Evolutionary conservation across 495 filamentous ascomycete species (phyloP).

Genomic region (Penicillium ochrochloron): DNA sequence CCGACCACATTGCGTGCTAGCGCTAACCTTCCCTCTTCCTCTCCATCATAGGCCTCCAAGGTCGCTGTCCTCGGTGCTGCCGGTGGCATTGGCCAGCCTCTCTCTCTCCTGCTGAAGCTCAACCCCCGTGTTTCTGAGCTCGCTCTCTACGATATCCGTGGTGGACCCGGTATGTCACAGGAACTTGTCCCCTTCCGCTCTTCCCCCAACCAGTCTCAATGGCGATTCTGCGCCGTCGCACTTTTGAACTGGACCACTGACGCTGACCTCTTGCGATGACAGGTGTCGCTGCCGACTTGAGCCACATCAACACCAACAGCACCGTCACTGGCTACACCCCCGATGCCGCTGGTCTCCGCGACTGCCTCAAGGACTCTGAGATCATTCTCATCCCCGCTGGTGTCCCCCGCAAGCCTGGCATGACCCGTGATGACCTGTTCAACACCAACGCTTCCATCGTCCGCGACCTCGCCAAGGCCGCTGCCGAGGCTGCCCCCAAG

Average conservation of each 20-base stretch:
- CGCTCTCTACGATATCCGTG: slow-evolving; percentile 95
- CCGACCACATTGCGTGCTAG: slow-evolving; percentile 15
- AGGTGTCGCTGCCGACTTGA: slow-evolving; percentile 98
- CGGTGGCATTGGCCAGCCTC: slow-evolving; percentile 97
- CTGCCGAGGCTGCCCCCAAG: slow-evolving; percentile 83
- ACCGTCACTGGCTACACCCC: slow-evolving; percentile 87
- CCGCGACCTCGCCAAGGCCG: slow-evolving; percentile 96
- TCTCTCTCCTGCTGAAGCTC: slow-evolving; percentile 97
- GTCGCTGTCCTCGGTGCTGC: slow-evolving; percentile 94
- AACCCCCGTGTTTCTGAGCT: slow-evolving; percentile 93
- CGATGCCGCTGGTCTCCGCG: slow-evolving; percentile 71
- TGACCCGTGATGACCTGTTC: slow-evolving; percentile 99
- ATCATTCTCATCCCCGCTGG: slow-evolving; percentile 97
- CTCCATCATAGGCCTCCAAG: slow-evolving; percentile 80
- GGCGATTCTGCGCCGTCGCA: not conserved
- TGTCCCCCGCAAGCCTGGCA: slow-evolving; percentile 98
- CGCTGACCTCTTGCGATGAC: not conserved
- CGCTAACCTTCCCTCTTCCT: slow-evolving; percentile 38
- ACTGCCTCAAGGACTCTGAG: slow-evolving; percentile 81
- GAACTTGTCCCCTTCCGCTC: not conserved
- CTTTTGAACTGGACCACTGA: not conserved
- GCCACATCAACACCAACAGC: slow-evolving; percentile 99
- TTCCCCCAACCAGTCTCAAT: not conserved
- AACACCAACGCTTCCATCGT: slow-evolving; percentile 99
- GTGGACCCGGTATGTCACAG: slow-evolving; percentile 76